Evolutionary conservation across 2,329 filamentous ascomycete species (phyloP).

Genomic region (Cladosporium sp.): DNA sequence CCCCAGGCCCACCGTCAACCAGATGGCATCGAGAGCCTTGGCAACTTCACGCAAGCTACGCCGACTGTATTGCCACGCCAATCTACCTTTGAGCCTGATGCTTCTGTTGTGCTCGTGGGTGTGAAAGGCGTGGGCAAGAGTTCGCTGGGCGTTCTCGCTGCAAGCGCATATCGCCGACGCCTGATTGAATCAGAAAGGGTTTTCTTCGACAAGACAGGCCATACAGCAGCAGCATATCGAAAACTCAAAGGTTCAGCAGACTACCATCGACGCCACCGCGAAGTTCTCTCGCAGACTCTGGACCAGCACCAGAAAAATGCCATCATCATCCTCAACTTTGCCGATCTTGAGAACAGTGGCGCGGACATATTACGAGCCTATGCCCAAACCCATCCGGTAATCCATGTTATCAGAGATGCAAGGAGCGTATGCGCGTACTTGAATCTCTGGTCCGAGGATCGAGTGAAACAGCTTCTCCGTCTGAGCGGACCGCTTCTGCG

Average conservation of each 20-base stretch:
- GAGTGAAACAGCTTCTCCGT: constrained; percentile 56
- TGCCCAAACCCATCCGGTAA: constrained; percentile 61
- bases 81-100: constrained; percentile 52
- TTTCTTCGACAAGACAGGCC: constrained; percentile 62
- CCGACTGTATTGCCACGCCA: constrained; percentile 9
- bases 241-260: constrained; percentile 57
- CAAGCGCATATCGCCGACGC: constrained; percentile 63
- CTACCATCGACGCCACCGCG: constrained; percentile 61
- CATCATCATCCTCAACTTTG: constrained; percentile 68
- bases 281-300: constrained; percentile 58
- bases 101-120: constrained; percentile 69
- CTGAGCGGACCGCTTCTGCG: constrained; percentile 58
- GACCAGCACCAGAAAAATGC: constrained; percentile 55
- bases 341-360: constrained; percentile 62
- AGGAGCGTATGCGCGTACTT: constrained; percentile 62
- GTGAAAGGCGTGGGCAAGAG: constrained; percentile 73
- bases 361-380: constrained; percentile 60
- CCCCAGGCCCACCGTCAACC: constrained; percentile 5
- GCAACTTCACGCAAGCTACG: constrained; percentile 8
- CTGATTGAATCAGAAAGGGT: constrained; percentile 65
- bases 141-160: constrained; percentile 70
- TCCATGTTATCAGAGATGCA: constrained; percentile 65
- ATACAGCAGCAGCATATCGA: constrained; percentile 60
- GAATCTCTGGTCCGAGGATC: constrained; percentile 48
- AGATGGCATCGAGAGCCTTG: constrained; percentile 11